phyloP scores from a whole-genome alignment of 2,329 filamentous ascomycete genomes.

The Tolypocladium guangdongense region DNA sequence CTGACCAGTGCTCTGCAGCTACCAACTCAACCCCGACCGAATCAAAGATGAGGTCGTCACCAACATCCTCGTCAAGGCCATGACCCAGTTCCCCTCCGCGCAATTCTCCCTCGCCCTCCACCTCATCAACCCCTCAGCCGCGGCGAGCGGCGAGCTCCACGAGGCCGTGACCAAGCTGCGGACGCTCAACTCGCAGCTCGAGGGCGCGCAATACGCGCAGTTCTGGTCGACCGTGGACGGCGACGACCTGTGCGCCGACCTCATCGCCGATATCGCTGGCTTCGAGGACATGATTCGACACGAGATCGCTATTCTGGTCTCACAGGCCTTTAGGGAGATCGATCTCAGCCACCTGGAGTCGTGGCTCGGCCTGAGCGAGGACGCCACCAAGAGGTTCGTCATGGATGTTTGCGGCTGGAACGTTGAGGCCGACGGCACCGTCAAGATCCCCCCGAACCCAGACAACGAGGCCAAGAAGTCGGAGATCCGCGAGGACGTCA shows the following conservation, averaged over 20 bases:
- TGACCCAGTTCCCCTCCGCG: constrained; percentile 92
- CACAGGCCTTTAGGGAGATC: constrained; percentile 68
- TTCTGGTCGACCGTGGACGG: constrained; percentile 93
- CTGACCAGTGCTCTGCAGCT: constrained; percentile 41
- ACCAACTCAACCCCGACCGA: constrained; percentile 99
- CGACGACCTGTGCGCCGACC: constrained; percentile 90
- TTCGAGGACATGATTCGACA: constrained; percentile 93
- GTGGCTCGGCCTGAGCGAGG: constrained; percentile 63
- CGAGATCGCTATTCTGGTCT: constrained; percentile 78
- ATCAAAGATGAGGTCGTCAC: constrained; percentile 94
- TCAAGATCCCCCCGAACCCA: constrained; percentile 81
- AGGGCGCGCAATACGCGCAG: constrained; percentile 76
- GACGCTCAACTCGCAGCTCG: constrained; percentile 74
- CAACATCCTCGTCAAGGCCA: constrained; percentile 96
- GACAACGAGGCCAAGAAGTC: constrained; percentile 97
- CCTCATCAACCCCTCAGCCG: constrained; percentile 74
- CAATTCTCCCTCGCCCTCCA: constrained; percentile 93
- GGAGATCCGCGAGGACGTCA: constrained; percentile 90
- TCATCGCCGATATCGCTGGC: constrained; percentile 85
- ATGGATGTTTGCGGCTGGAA: constrained; percentile 80
- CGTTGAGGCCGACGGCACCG: constrained; percentile 52
- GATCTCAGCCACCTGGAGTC: constrained; percentile 56
- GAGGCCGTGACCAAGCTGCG: constrained; percentile 88
- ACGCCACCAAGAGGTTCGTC: constrained; percentile 65
- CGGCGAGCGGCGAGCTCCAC: constrained; percentile 59